Evolutionary conservation across 177 flowering plant genomes (phyloP).

Genomic region (Vitis hybrid): DNA sequence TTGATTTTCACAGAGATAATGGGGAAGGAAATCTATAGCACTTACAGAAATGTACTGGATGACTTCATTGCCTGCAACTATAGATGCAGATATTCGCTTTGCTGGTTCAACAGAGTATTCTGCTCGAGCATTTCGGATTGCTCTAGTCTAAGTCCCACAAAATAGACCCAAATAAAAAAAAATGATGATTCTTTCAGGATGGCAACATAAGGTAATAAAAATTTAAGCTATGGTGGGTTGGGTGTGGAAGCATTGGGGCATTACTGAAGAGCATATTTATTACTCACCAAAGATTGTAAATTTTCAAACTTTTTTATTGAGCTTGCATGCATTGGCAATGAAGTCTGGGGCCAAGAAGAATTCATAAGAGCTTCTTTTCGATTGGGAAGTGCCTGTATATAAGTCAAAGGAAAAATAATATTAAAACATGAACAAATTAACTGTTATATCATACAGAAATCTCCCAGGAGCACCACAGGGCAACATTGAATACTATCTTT

Average conservation of each 20-base stretch:
- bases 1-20: not conserved
- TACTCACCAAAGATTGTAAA: slow-evolving; percentile 80
- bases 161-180: not conserved
- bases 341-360: slow-evolving; percentile 76
- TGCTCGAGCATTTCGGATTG: slow-evolving; percentile 93
- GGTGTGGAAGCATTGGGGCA: not conserved
- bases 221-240: not conserved
- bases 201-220: not conserved
- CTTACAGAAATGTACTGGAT: slow-evolving; percentile 73
- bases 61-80: slow-evolving; percentile 77
- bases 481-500: no score
- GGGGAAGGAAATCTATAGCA: slow-evolving; percentile 2
- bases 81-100: slow-evolving; percentile 83
- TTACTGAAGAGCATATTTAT: not conserved
- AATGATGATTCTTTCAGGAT: not conserved
- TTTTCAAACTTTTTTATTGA: slow-evolving; percentile 79
- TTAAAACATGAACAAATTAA: no score
- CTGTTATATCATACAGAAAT: no score
- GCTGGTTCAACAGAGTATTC: slow-evolving; percentile 95
- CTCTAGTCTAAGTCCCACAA: slow-evolving; percentile 55
- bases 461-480: no score
- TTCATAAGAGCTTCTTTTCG: slow-evolving; percentile 76
- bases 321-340: slow-evolving; percentile 59
- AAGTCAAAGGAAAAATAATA: slow-evolving; percentile 11
- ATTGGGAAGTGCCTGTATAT: slow-evolving; percentile 70